Evolutionary conservation across 371 early-diverging fungal species (phyloP).

Genomic region (Circinella umbellata): DNA sequence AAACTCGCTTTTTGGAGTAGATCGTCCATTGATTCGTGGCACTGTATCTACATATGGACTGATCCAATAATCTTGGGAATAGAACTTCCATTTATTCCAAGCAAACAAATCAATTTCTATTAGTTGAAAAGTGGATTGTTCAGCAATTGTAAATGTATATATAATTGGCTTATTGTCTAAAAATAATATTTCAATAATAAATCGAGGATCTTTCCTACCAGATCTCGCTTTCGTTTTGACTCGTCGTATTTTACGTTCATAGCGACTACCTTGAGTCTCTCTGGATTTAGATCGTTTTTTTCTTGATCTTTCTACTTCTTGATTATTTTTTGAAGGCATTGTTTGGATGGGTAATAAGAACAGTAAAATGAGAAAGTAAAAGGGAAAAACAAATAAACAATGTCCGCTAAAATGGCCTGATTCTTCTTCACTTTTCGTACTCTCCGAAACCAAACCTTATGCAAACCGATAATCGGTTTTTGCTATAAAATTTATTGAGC

Average conservation of each 20-base stretch:
- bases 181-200: too few relatives aligned
- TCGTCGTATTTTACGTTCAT: slow-evolving; percentile 50
- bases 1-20: slow-evolving; percentile 61
- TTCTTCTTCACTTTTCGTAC: too few relatives aligned
- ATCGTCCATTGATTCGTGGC: slow-evolving; percentile 52
- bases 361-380: not conserved
- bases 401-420: not conserved
- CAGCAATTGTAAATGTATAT: too few relatives aligned
- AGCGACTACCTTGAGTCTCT: slow-evolving; percentile 22
- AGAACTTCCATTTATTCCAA: slow-evolving; percentile 60
- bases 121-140: not conserved
- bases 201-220: slow-evolving; percentile 34
- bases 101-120: slow-evolving; percentile 59
- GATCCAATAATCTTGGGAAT: slow-evolving; percentile 56
- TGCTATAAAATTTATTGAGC: too few relatives aligned
- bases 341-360: not conserved
- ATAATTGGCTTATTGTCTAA: too few relatives aligned
- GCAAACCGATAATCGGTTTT: too few relatives aligned
- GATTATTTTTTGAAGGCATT: slow-evolving; percentile 12
- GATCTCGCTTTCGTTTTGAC: slow-evolving; percentile 56
- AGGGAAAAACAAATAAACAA: not conserved
- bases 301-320: not conserved
- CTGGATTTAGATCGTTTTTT: slow-evolving; percentile 18
- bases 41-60: slow-evolving; percentile 49
- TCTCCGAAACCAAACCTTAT: too few relatives aligned